phyloP scores from a whole-genome alignment of 208 protist genomes.

The Leishmania tropica region DNA sequence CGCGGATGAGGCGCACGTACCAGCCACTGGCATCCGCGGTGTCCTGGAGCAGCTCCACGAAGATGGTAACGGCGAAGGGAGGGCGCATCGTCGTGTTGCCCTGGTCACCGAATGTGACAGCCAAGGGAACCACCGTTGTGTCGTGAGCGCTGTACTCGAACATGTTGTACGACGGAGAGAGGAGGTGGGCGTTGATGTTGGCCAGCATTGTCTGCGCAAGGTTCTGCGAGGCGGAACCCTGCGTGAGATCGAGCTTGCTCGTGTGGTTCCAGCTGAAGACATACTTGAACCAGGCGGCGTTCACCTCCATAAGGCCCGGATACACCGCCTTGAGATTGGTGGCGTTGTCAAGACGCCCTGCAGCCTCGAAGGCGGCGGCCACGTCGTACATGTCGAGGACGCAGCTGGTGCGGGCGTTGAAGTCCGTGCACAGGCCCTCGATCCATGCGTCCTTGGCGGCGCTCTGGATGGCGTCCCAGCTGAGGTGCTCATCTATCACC shows the following conservation, averaged over 20 bases:
- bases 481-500: constrained; percentile 45
- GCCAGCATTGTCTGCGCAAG: constrained; percentile 31
- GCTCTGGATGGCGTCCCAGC: constrained; percentile 38
- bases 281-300: constrained; percentile 29
- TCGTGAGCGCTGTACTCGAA: constrained; percentile 78
- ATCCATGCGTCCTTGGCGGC: constrained; percentile 44
- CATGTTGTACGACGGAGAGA: constrained; percentile 36
- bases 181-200: constrained; percentile 30
- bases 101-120: constrained; percentile 57
- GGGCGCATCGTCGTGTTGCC: constrained; percentile 34
- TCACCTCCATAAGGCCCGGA: constrained; percentile 15
- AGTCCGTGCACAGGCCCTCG: constrained; percentile 39
- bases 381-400: constrained; percentile 51
- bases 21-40: constrained; percentile 32
- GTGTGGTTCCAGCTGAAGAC: constrained; percentile 38
- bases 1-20: constrained; percentile 60
- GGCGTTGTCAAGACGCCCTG: constrained; percentile 28
- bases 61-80: constrained; percentile 50
- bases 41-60: constrained; percentile 73
- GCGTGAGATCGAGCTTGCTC: constrained; percentile 24
- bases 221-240: constrained; percentile 39
- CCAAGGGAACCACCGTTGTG: constrained; percentile 45
- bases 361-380: constrained; percentile 41
- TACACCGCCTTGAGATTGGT: constrained; percentile 29
- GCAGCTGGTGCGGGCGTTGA: constrained; percentile 31